Evolutionary conservation across 495 filamentous ascomycete genomes (phyloP), one percentile per base, ranked within the genome.

Genomic region (Elaphomyces granulatus): DNA sequence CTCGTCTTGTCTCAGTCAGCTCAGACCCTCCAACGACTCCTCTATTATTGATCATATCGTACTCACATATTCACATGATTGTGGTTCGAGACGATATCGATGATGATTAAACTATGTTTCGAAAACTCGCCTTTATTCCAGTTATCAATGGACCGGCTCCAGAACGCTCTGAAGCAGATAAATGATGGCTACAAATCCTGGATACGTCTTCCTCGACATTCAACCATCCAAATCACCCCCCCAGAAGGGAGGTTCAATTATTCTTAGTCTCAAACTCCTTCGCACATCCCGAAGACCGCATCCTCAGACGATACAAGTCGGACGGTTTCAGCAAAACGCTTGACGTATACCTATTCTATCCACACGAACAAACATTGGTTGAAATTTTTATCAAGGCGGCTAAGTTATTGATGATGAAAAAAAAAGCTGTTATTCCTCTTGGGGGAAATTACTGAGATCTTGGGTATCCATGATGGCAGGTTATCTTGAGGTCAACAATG

Each of bases 1-100:
- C n/a, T n/a, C n/a, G n/a, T n/a, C n/a, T n/a, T n/a, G n/a, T n/a
- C n/a, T n/a, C n/a, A n/a, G n/a, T n/a, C n/a, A n/a, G n/a, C n/a
- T n/a, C n/a, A n/a, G n/a, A n/a, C n/a, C n/a, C n/a, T n/a, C n/a
- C n/a, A n/a, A n/a, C n/a, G n/a, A n/a, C n/a, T n/a, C n/a, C n/a
- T n/a, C n/a, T n/a, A n/a, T n/a, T n/a, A n/a, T n/a, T n/a, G n/a
- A n/a, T n/a, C n/a, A n/a, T n/a, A n/a, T n/a, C n/a, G n/a, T n/a
- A n/a, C n/a, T n/a, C n/a, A n/a, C n/a, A n/a, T n/a, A n/a, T n/a
- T n/a, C n/a, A n/a, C 17, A 52, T 50, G 40, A 15, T 55, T 42
- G 49, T 50, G 14, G 45, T 55, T n/a, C 45, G 30, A 35, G 52
- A 55, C 43, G 34, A 50, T 6, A 42, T 52, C 42, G 49, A 52